phyloP scores from a whole-genome alignment of 148 eudicot species.

The Suaeda aralocaspica region DNA sequence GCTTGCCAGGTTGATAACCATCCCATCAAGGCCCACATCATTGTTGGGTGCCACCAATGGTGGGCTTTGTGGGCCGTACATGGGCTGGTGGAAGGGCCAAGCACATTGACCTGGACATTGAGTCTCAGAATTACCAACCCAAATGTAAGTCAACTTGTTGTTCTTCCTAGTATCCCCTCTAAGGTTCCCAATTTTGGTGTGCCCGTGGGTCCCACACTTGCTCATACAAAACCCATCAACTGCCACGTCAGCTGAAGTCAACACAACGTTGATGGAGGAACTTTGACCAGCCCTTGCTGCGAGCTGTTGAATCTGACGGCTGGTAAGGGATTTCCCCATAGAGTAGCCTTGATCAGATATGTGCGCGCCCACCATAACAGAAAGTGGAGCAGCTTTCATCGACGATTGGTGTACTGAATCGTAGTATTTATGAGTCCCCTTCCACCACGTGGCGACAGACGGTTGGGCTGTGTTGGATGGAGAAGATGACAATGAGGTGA shows the following conservation, averaged over 20 bases:
- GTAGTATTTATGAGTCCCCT: slow-evolving; percentile 36
- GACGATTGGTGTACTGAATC: slow-evolving; percentile 7
- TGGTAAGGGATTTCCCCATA: slow-evolving; percentile 41
- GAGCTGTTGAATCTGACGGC: slow-evolving; percentile 30
- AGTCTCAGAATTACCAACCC: slow-evolving; percentile 55
- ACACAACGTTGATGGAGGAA: slow-evolving; percentile 42
- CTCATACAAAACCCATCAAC: slow-evolving; percentile 45
- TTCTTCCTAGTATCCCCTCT: slow-evolving; percentile 2
- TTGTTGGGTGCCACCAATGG: slow-evolving; percentile 48
- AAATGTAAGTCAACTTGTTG: slow-evolving; percentile 37
- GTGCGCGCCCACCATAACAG: slow-evolving; percentile 29
- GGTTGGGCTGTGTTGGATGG: slow-evolving; percentile 28
- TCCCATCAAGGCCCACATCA: slow-evolving; percentile 54
- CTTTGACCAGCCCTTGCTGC: slow-evolving; percentile 34
- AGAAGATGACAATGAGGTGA: slow-evolving; percentile 27
- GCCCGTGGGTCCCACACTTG: slow-evolving; percentile 44
- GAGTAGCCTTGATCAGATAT: slow-evolving; percentile 29
- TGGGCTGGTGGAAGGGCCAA: slow-evolving; percentile 63
- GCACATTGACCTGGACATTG: slow-evolving; percentile 49
- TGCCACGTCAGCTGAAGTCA: slow-evolving; percentile 50
- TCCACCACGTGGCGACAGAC: slow-evolving; percentile 56
- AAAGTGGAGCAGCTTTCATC: slow-evolving; percentile 16
- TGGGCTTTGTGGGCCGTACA: slow-evolving; percentile 55
- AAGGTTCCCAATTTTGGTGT: slow-evolving; percentile 11
- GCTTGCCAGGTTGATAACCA: slow-evolving; percentile 46